Conservation (phyloP, 148 eudicot genomes). For the Vaccinium myrtillus region DNA sequence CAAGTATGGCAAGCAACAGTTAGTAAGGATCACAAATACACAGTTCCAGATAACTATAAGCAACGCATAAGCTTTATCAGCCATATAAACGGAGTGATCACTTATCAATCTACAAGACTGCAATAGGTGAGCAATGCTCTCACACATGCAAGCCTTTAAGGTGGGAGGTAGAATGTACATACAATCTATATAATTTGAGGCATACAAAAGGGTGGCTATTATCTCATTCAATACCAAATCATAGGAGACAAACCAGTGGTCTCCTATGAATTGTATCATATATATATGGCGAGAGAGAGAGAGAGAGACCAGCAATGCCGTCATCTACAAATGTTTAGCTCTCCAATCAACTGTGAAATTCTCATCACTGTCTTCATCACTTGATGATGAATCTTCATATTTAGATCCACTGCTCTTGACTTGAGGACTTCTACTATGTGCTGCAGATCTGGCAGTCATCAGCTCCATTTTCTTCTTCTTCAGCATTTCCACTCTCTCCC, state of each 20-base stretch:
- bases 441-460: constrained; percentile 52
- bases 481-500: constrained; percentile 68
- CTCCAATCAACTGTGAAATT: constrained; percentile 84
- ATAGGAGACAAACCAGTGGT: neutral
- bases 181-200: neutral
- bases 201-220: neutral
- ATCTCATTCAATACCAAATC: neutral
- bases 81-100: neutral
- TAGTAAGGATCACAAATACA: neutral
- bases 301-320: constrained; percentile 1
- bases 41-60: neutral
- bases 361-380: constrained; percentile 71
- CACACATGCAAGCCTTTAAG: neutral
- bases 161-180: neutral
- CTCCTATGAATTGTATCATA: no score
- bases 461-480: constrained; percentile 76
- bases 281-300: no score
- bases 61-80: neutral
- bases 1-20: neutral
- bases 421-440: constrained; percentile 27
- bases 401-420: constrained; percentile 36
- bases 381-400: constrained; percentile 70
- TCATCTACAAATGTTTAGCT: constrained; percentile 64
- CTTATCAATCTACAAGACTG: neutral
- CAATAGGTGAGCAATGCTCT: neutral